phyloP scores from a whole-genome alignment of 495 filamentous ascomycete genomes.

The Bombardia bombarda region DNA sequence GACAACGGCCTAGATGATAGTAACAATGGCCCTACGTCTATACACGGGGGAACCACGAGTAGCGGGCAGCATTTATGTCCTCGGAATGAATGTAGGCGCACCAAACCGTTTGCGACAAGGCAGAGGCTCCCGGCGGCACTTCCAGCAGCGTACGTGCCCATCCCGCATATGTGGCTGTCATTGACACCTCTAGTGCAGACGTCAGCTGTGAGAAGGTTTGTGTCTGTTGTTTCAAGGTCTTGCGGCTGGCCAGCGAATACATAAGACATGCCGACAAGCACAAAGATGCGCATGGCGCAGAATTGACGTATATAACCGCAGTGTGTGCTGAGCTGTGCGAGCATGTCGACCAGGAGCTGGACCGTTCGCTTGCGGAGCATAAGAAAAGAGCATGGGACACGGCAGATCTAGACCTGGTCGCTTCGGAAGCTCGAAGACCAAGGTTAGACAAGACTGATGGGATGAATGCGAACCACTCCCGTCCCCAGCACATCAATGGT shows the following conservation, averaged over 20 bases:
- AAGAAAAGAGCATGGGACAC: background rate
- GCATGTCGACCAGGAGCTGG: background rate
- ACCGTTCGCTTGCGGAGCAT: background rate
- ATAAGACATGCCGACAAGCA: background rate
- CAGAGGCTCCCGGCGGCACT: background rate
- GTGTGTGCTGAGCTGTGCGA: background rate
- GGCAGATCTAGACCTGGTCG: background rate
- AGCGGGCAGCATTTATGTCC: background rate
- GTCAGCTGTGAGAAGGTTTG: background rate
- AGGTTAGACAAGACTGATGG: no score
- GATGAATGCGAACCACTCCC: no score
- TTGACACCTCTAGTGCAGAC: background rate
- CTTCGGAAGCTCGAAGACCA: background rate
- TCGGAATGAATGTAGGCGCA: background rate
- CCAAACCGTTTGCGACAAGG: background rate
- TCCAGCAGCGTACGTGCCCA: background rate
- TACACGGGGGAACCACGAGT: background rate
- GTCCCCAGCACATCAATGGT: no score
- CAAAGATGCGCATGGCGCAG: background rate
- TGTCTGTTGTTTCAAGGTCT: background rate
- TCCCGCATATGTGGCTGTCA: background rate
- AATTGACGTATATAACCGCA: background rate
- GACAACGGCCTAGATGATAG: background rate
- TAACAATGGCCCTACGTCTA: no score
- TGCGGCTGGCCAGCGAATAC: background rate